These are phyloP conservation scores for Calonectria honghensis DNA, from an alignment of 2,329 filamentous ascomycete species.

Conservation along the genomic window DNA sequence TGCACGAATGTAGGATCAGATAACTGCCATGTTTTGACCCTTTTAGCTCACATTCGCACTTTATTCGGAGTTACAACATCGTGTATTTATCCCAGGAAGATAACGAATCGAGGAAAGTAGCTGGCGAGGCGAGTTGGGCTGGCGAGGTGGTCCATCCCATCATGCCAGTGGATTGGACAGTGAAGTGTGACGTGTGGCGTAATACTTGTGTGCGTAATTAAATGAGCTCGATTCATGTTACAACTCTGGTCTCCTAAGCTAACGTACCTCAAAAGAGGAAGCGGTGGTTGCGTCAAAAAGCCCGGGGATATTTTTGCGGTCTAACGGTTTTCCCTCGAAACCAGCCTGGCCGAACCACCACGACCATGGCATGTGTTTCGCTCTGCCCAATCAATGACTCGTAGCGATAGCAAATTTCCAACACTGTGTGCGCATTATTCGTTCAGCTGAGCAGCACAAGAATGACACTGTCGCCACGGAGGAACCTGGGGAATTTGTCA, in stretches of 20 bases:
- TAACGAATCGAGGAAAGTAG: not conserved
- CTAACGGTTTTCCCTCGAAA: slow-evolving; percentile 26
- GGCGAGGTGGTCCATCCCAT: not conserved
- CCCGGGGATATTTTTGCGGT: slow-evolving; percentile 26
- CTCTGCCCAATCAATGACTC: not conserved
- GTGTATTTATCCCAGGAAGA: not conserved
- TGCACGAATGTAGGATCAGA: not conserved
- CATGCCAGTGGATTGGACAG: not conserved
- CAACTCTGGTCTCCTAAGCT: slow-evolving; percentile 34
- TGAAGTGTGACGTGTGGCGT: not conserved
- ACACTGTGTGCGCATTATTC: not conserved
- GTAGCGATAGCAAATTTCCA: slow-evolving; percentile 3
- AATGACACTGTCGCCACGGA: slow-evolving; percentile 38
- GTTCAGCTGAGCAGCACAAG: slow-evolving; percentile 38
- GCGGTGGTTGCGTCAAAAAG: slow-evolving; percentile 21
- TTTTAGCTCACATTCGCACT: not conserved
- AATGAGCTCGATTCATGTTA: slow-evolving; percentile 37
- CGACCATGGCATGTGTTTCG: slow-evolving; percentile 14
- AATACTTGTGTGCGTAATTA: slow-evolving; percentile 32
- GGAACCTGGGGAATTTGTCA: slow-evolving; percentile 28
- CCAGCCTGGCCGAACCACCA: slow-evolving; percentile 4
- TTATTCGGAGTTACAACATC: not conserved
- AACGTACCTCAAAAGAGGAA: slow-evolving; percentile 40
- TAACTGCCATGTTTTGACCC: not conserved
- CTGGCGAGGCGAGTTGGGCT: too few species aligned